phyloP scores from a whole-genome alignment of 192 early-diverging fungal species.

The Backusella macrospora region DNA sequence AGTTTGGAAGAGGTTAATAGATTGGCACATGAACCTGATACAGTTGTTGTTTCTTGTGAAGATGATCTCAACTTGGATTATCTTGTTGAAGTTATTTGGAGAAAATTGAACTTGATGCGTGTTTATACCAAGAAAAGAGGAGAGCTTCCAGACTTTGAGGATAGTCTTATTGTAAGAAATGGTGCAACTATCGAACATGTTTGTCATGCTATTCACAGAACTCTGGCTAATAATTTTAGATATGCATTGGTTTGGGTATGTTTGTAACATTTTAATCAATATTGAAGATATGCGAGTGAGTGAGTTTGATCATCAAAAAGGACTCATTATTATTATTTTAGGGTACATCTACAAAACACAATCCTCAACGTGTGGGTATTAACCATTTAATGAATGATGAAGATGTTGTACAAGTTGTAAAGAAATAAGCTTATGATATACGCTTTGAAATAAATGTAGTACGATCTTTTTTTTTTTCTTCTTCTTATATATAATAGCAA shows the following conservation, averaged over 20 bases:
- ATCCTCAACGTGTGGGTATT: slow-evolving; percentile 92
- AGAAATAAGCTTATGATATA: slow-evolving; percentile 45
- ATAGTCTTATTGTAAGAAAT: slow-evolving; percentile 85
- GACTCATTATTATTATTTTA: slow-evolving; percentile 10
- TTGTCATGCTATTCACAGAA: slow-evolving; percentile 89
- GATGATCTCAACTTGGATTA: slow-evolving; percentile 90
- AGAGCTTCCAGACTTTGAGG: slow-evolving; percentile 93
- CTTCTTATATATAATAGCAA: neutral
- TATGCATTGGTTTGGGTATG: slow-evolving; percentile 94
- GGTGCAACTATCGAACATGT: slow-evolving; percentile 83
- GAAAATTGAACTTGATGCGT: slow-evolving; percentile 82
- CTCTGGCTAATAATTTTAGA: slow-evolving; percentile 83
- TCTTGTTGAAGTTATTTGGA: slow-evolving; percentile 91
- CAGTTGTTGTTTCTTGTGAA: slow-evolving; percentile 90
- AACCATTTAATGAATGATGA: slow-evolving; percentile 86
- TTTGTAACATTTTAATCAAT: no score
- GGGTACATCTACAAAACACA: slow-evolving; percentile 93
- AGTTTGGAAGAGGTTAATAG: slow-evolving; percentile 94
- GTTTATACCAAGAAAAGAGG: slow-evolving; percentile 97
- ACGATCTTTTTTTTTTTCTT: neutral
- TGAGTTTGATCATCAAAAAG: slow-evolving; percentile 10
- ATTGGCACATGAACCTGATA: slow-evolving; percentile 87
- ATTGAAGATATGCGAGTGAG: neutral
- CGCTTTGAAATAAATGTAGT: neutral
- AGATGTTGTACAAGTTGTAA: slow-evolving; percentile 89